Evolutionary conservation across 495 filamentous ascomycete genomes (phyloP).

Genomic region (Amphirosellinia nigrospora): DNA sequence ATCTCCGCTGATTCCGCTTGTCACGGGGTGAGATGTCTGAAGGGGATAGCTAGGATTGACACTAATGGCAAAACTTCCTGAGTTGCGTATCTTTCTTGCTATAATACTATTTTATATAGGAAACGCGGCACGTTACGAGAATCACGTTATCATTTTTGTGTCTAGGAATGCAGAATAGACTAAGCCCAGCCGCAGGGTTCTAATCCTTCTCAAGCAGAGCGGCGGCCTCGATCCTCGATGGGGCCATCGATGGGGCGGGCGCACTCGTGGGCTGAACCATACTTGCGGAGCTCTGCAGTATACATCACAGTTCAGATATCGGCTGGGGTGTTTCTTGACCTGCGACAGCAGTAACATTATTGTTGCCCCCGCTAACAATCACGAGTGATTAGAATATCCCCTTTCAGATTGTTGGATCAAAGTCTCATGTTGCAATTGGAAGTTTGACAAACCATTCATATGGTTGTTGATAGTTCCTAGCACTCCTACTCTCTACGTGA

Average conservation of each 20-base stretch:
- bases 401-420: neutral
- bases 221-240: constrained; percentile 9
- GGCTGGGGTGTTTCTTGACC: neutral
- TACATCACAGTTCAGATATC: neutral
- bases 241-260: constrained; percentile 3
- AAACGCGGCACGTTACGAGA: neutral
- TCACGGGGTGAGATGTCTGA: neutral
- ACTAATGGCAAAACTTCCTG: neutral
- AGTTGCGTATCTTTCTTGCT: neutral
- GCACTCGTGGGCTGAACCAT: constrained; percentile 17
- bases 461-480: neutral
- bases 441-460: neutral
- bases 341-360: neutral
- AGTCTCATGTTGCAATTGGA: neutral
- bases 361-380: neutral
- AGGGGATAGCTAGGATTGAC: neutral
- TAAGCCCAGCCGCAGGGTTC: neutral
- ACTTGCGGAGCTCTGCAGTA: neutral
- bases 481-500: neutral
- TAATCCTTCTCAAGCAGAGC: constrained; percentile 16
- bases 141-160: neutral
- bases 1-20: neutral
- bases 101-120: neutral
- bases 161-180: neutral
- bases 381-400: neutral